A percentile compares a stretch with the other conserved stretches of the same genome.
phyloP scores from a whole-genome alignment of 495 filamentous ascomycete species.

The Hypoxylon crocopeplum region DNA sequence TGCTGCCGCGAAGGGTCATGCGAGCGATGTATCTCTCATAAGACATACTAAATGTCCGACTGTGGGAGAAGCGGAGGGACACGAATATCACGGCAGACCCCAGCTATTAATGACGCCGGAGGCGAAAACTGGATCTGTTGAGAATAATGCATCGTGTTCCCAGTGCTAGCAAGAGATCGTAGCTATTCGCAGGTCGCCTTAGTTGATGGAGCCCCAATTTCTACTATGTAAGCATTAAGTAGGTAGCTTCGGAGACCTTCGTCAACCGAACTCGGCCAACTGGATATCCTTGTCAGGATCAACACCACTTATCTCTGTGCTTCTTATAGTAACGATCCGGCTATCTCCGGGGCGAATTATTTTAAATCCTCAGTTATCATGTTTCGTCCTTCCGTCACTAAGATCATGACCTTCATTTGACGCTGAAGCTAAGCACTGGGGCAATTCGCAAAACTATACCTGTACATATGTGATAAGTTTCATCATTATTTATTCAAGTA shows the following conservation, averaged over 20 bases:
- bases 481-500: no score
- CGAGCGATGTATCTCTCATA: constrained; percentile 20
- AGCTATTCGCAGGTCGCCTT: constrained; percentile 24
- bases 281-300: constrained; percentile 14
- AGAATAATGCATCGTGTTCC: constrained; percentile 14
- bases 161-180: constrained; percentile 8
- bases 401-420: no score
- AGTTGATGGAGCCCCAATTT: constrained; percentile 28
- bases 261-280: constrained; percentile 27
- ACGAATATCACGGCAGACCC: no score
- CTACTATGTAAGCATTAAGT: constrained; percentile 32
- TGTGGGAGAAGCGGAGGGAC: no score
- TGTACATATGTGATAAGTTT: no score
- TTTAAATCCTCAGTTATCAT: no score
- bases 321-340: no score
- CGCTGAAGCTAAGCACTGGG: no score
- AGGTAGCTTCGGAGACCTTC: constrained; percentile 15
- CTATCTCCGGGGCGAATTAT: no score
- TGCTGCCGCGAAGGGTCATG: constrained; percentile 15
- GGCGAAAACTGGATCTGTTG: constrained; percentile 15
- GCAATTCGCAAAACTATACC: no score
- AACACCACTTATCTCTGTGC: constrained; percentile 11
- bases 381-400: no score
- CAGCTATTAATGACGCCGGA: constrained; percentile 9
- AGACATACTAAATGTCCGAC: no score